These are phyloP conservation scores for Lachnellula suecica DNA, from an alignment of 2,329 filamentous ascomycete genomes.

Conservation along the genomic window DNA sequence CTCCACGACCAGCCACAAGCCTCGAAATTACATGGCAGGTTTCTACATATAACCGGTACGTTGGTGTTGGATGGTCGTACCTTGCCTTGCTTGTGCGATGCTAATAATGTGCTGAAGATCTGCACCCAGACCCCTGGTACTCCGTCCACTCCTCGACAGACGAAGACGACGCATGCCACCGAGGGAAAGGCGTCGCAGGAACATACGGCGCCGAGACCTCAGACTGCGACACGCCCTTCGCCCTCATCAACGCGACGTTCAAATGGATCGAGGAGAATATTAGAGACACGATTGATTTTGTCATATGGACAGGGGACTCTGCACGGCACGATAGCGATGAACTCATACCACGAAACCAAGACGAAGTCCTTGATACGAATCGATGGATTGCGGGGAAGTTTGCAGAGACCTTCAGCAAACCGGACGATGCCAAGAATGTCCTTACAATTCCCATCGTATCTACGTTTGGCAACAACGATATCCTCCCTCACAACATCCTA, in stretches of 20 bases:
- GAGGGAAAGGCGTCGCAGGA: constrained; percentile 73
- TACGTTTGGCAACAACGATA: constrained; percentile 95
- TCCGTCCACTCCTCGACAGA: constrained; percentile 72
- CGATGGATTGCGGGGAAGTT: constrained; percentile 74
- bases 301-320: constrained; percentile 90
- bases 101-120: constrained; percentile 57
- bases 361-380: constrained; percentile 79
- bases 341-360: constrained; percentile 68
- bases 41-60: constrained; percentile 86
- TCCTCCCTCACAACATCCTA: constrained; percentile 95
- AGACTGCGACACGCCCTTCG: constrained; percentile 81
- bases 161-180: constrained; percentile 73
- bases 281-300: constrained; percentile 79
- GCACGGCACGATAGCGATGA: constrained; percentile 89
- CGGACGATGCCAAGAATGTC: constrained; percentile 54
- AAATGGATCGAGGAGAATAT: constrained; percentile 81
- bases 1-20: constrained; percentile 8
- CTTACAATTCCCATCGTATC: constrained; percentile 80
- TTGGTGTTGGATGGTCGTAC: constrained; percentile 8
- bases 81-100: constrained; percentile 23
- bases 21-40: constrained; percentile 62
- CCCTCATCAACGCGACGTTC: constrained; percentile 85
- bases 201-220: constrained; percentile 82
- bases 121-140: constrained; percentile 91
- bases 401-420: constrained; percentile 65